Evolutionary conservation across 2,329 filamentous ascomycete species (phyloP), one percentile per base, ranked within the genome.

Genomic region (Cercospora sp.): DNA sequence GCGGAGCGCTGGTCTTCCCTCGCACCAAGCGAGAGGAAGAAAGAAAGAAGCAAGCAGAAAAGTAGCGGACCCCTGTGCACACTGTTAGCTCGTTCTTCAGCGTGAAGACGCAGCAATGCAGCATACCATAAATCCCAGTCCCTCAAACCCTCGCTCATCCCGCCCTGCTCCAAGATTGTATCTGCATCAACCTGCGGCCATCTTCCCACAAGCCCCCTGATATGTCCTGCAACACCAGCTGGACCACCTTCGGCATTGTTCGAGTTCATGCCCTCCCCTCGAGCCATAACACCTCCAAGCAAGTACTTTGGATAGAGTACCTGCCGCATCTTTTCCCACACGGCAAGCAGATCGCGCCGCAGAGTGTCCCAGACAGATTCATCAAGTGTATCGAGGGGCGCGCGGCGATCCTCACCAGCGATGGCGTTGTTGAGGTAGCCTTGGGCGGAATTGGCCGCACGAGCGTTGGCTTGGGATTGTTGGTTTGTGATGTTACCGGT

Each of bases 311-410:
- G 95, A 81, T 93, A 99, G 69, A 99, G 88, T 45, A 99, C 95
- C 84, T 97, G 94, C 80, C 92, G 90, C 90, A 99, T 93, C 86
- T 99, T 99, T 82, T 92, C 91, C 94, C 95, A 98, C 40, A 98
- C 93, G 28, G 93, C 95, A 7, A 94, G 82, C 72, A 99, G 83
- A 80, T 99, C 95, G 73, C 95, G 90, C 63, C 91, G 92, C 69
- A 99, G 85, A n/a, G 95, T 99, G 53, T 94, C 92, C 95, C 95
- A 99, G 49, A 99, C 95, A 1, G 89, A 90, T 82, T 99, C 95
- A 80, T 99, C 95, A 80, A 99, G 96, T 57, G 95, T 99, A 82
- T 96, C 97, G 73, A 90, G 89, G 7, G 93, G 88, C 16, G 95
- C 94, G 71, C 91, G 88, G 65, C 95, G 91, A 83, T 99, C 95